Evolutionary conservation across 129 eudicot genomes (phyloP), one percentile per base, ranked within the genome.

Genomic region (Lactuca saligna): DNA sequence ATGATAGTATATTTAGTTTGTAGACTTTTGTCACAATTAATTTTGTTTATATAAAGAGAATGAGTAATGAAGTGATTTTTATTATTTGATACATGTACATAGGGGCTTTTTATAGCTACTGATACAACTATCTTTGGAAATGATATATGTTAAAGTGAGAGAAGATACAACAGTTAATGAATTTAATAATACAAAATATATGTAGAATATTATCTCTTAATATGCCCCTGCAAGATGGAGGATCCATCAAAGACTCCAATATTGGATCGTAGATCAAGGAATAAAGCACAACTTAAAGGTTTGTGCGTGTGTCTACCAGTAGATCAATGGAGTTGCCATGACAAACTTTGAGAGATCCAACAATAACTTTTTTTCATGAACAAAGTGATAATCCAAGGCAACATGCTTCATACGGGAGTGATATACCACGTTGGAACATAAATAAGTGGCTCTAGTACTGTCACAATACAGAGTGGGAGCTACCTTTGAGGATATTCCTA

Each of bases 331-430:
- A 56, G 61, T 56, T 56, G 10, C 20, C 17, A 8, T 56, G 57
- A 4, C 20, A 2, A 7, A 53, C 20, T 53, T 6, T 29, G 2
- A 49, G 6, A 3, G 16, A 53, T 0, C 31, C 10, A 15, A 0
- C 31, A 13, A 11, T 7, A 4, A 53, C 57, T 3, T 53, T 3
- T 53, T 53, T 16, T 53, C 31, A 15, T 6, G 31, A 13, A 53
- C 57, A 53, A 53, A 53, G 16, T 53, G 57, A 16, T 53, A 53
- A 53, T 53, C 57, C 57, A 53, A 53, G 29, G 57, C 17, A 49
- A 49, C 54, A 14, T 49, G 54, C 2, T 49, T 49, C 54, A 49
- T 49, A 14, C 54, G 54, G 2, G 53, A 46, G 53, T 46, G 53
- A 12, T 46, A 46, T 0, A 46, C 53, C 2, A 4, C 5, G 53